Evolutionary conservation across 495 filamentous ascomycete species (phyloP).

Genomic region (Neurospora sublineolata): DNA sequence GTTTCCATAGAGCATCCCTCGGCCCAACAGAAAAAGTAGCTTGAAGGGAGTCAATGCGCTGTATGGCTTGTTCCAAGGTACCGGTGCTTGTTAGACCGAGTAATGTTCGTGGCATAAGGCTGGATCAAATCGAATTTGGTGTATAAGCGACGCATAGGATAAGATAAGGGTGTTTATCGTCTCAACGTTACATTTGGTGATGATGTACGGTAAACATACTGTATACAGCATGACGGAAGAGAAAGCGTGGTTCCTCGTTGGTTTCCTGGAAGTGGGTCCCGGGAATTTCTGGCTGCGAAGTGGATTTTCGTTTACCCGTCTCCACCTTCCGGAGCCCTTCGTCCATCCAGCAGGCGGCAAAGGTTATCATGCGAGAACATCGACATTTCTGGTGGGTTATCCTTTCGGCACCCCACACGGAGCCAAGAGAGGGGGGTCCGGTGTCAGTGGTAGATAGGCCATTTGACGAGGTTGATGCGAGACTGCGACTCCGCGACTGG

Average conservation of each 20-base stretch:
- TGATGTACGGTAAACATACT: background rate
- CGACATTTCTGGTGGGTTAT: background rate
- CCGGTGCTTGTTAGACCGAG: background rate
- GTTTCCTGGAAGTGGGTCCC: background rate
- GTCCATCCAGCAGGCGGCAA: background rate
- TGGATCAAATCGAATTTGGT: background rate
- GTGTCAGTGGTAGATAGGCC: background rate
- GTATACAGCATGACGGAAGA: background rate
- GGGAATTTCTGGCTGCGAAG: background rate
- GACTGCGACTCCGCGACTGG: constrained; percentile 11
- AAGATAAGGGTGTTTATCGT: background rate
- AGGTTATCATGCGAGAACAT: background rate
- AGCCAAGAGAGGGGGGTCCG: background rate
- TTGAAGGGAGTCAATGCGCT: background rate
- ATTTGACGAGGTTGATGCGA: background rate
- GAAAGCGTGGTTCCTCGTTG: background rate
- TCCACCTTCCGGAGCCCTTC: background rate
- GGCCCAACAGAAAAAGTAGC: background rate
- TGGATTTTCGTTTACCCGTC: background rate
- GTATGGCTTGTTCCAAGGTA: background rate
- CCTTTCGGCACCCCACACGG: background rate
- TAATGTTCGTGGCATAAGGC: background rate
- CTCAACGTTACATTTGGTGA: background rate
- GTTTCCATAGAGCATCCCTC: background rate
- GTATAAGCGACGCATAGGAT: background rate